Evolutionary conservation across 345 rosid species (phyloP).

Genomic region (Sisymbrium irio): DNA sequence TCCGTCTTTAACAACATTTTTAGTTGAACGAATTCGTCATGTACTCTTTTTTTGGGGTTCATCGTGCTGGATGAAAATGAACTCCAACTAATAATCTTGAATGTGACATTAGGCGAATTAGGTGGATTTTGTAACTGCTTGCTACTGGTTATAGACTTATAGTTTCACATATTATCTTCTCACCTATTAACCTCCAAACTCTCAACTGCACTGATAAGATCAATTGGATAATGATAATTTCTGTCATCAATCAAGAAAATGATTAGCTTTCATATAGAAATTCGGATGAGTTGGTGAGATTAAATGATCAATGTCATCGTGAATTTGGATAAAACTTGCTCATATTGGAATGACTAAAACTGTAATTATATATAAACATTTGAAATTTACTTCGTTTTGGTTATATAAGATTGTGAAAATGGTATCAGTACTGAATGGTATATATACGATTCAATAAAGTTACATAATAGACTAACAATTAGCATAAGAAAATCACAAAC

Average conservation of each 20-base stretch:
- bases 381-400: neutral
- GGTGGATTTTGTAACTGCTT: conserved; percentile 25
- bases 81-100: conserved; percentile 12
- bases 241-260: neutral
- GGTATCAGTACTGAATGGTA: too few relatives aligned
- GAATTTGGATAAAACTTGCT: neutral
- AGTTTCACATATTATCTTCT: conserved; percentile 18
- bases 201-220: neutral
- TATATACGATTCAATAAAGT: neutral
- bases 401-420: neutral
- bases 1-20: neutral
- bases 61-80: conserved; percentile 4
- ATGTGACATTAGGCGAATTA: conserved; percentile 19
- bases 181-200: conserved; percentile 4
- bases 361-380: neutral
- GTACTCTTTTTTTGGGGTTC: neutral
- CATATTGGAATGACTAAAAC: neutral
- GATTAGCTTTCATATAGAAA: neutral
- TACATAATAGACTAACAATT: neutral
- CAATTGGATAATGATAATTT: neutral
- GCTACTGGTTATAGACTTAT: conserved; percentile 4
- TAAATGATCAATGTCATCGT: neutral
- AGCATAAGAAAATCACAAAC: neutral
- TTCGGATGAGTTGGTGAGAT: neutral
- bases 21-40: neutral